Percentiles rank a stretch among this genome's conserved stretches.
phyloP scores from a whole-genome alignment of 257 asterid species.

The Hygrophila difformis region DNA sequence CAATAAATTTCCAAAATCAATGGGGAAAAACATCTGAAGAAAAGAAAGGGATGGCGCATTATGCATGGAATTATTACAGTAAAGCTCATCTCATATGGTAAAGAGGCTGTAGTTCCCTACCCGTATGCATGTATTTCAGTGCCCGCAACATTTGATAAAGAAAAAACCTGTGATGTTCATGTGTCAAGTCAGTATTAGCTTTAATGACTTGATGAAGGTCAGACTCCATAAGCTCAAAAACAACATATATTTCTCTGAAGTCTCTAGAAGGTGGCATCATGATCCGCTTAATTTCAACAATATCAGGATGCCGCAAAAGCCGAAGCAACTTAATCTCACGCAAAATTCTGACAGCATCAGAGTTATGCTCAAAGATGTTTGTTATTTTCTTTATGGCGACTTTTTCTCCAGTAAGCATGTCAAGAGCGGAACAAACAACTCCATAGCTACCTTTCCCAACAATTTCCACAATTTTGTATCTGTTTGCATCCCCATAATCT shows the following conservation, averaged over 20 bases:
- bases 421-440: conserved; percentile 87
- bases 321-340: conserved; percentile 86
- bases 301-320: conserved; percentile 82
- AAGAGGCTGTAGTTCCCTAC: conserved; percentile 33
- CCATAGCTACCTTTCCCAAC: conserved; percentile 95
- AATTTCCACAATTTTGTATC: conserved; percentile 79
- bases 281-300: conserved; percentile 82
- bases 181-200: conserved; percentile 91
- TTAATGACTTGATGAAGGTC: conserved; percentile 96
- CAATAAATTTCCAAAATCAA: background rate
- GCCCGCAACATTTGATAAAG: conserved; percentile 93
- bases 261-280: conserved; percentile 89
- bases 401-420: conserved; percentile 82
- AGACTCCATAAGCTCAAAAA: conserved; percentile 94
- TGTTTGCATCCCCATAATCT: conserved; percentile 77
- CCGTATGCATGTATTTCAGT: conserved; percentile 85
- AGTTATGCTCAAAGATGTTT: conserved; percentile 70
- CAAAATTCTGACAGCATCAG: conserved; percentile 83
- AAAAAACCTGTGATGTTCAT: conserved; percentile 84
- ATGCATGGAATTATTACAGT: background rate
- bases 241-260: conserved; percentile 78
- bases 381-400: conserved; percentile 90
- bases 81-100: conserved; percentile 1
- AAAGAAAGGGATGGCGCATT: too few species aligned
- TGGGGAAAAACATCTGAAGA: background rate